Evolutionary conservation across 257 asterid genomes (phyloP), one percentile per base, ranked within the genome.

Genomic region (Voacanga thouarsii): DNA sequence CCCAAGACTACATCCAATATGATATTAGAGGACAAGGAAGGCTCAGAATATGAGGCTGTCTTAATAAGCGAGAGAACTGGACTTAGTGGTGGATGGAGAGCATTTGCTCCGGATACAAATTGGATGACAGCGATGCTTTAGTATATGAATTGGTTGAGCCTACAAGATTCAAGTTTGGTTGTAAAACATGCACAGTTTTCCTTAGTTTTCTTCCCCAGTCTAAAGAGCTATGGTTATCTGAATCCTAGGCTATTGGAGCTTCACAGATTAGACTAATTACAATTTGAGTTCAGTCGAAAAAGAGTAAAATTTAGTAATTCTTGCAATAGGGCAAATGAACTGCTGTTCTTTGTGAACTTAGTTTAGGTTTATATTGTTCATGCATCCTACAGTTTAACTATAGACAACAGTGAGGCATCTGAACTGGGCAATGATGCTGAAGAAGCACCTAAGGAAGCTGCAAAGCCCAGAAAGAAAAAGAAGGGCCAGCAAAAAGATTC

Each of bases 71-170:
- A 86, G 85, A 90, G 94, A 88, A 59, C 82, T 33, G 97, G 97
- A 77, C 87, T 94, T 43, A 90, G 97, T 72, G 99, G 99, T 51
- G 97, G 99, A 75, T 92, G 99, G 99, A 91, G 97, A 88, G 97
- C 88, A n/a, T 91, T 94, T 77, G 94, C 97, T 10, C 69, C 91
- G 57, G 95, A 91, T 63, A 94, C 79, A 92, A 94, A 75, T 81
- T 94, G 81, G 97, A 91, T 77, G 97, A 94, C 65, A 97, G 99
- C 18, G 97, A 94, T 84, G 97, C 97, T 74, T 69, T 89, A 63
- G 90, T 92, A 74, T 91, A 91, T 82, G 96, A 94, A 78, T 74
- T 94, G 88, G 79, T 84, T 47, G 86, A 94, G 84, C 89, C 94
- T 76, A 85, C 90, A 70, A 91, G 88, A 83, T 94, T 92, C 67